phyloP scores from a whole-genome alignment of 1,284 basidiomycete genomes.

The Apiotrichum sp. region DNA sequence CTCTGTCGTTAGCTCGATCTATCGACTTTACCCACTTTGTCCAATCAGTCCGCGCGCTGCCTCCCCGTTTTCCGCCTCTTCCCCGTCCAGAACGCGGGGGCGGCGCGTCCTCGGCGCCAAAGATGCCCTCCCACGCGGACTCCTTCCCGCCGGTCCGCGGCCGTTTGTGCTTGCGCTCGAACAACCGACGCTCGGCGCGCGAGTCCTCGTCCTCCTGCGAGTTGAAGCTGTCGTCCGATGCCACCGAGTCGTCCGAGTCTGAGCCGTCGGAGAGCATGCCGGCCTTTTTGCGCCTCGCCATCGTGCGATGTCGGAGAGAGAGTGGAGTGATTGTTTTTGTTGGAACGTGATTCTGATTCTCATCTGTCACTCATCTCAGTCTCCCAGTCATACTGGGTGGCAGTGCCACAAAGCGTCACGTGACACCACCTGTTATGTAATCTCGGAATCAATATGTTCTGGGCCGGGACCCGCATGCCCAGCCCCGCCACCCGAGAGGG shows the following conservation, averaged over 20 bases:
- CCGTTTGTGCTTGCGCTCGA: slow-evolving; percentile 68
- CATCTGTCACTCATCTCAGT: too few species aligned
- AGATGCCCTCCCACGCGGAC: slow-evolving; percentile 74
- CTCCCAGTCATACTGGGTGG: too few species aligned
- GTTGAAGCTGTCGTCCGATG: slow-evolving; percentile 53
- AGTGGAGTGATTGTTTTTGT: too few species aligned
- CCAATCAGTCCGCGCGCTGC: slow-evolving; percentile 56
- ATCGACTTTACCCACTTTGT: slow-evolving; percentile 52
- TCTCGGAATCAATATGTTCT: too few species aligned
- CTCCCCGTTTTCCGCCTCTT: slow-evolving; percentile 22
- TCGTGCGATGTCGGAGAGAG: too few species aligned
- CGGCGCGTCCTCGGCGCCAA: slow-evolving; percentile 58
- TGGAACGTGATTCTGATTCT: too few species aligned
- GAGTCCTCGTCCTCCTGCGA: slow-evolving; percentile 58
- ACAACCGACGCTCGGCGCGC: slow-evolving; percentile 68
- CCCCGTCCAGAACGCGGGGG: slow-evolving; percentile 9
- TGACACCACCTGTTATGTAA: too few species aligned
- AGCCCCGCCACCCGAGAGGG: too few species aligned
- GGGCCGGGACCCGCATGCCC: too few species aligned
- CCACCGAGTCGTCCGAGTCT: slow-evolving; percentile 54
- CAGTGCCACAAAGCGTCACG: too few species aligned
- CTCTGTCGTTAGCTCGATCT: slow-evolving; percentile 37
- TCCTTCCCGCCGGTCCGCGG: slow-evolving; percentile 62
- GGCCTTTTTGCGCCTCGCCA: slow-evolving; percentile 71
- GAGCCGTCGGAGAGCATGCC: slow-evolving; percentile 66